These are phyloP conservation scores for Coleophoma cylindrospora DNA, from an alignment of 2,329 filamentous ascomycete species.

Conservation along the genomic window DNA sequence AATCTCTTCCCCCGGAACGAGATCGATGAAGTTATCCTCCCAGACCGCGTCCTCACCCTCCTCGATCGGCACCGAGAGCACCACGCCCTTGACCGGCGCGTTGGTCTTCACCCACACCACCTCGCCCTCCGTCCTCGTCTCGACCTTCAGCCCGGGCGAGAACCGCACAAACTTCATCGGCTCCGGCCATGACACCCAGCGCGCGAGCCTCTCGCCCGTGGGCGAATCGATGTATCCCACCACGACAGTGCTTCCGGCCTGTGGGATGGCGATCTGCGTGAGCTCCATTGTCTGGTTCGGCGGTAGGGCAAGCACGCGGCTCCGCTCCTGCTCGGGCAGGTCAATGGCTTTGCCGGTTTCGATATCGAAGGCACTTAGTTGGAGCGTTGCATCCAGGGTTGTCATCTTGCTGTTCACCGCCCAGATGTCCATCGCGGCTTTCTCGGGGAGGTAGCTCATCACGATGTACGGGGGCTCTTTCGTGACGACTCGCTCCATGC, in stretches of 20 bases:
- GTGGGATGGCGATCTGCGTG: conserved; percentile 45
- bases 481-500: conserved; percentile 17
- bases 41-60: conserved; percentile 52
- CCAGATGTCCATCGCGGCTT: conserved; percentile 14
- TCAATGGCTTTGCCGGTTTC: conserved; percentile 49
- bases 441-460: conserved; percentile 9
- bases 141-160: conserved; percentile 38
- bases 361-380: conserved; percentile 52
- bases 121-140: conserved; percentile 26
- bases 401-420: conserved; percentile 12
- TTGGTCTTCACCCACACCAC: conserved; percentile 48
- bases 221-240: conserved; percentile 47
- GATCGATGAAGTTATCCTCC: conserved; percentile 61
- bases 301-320: conserved; percentile 12
- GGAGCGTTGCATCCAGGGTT: conserved; percentile 7
- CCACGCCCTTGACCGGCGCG: conserved; percentile 60
- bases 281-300: conserved; percentile 57
- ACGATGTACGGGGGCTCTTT: conserved; percentile 11
- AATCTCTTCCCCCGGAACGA: conserved; percentile 59
- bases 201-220: conserved; percentile 46
- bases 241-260: conserved; percentile 46
- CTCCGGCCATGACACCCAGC: conserved; percentile 66
- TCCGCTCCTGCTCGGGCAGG: conserved; percentile 33
- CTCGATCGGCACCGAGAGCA: conserved; percentile 34
- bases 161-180: conserved; percentile 64